These are phyloP conservation scores for Microascus cirrosus DNA, from an alignment of 2,329 filamentous ascomycete species.

Conservation along the genomic window DNA sequence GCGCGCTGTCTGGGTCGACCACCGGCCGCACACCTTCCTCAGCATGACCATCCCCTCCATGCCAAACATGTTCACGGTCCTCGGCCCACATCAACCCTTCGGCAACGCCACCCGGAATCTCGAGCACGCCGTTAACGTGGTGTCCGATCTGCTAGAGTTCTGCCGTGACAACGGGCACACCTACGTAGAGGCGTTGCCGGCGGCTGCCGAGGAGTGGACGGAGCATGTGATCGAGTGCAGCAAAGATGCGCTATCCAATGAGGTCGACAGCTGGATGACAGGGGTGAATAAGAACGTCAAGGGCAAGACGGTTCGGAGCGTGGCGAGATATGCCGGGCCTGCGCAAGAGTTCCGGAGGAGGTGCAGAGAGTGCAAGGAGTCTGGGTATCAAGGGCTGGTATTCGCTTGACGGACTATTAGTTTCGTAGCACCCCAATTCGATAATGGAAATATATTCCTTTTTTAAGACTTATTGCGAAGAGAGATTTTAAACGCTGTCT, in stretches of 20 bases:
- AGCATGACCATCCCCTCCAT: slow-evolving; percentile 53
- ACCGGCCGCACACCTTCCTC: slow-evolving; percentile 48
- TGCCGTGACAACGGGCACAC: slow-evolving; percentile 54
- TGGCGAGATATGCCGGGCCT: slow-evolving; percentile 33
- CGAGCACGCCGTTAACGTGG: slow-evolving; percentile 23
- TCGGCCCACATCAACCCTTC: slow-evolving; percentile 51
- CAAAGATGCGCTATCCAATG: slow-evolving; percentile 28
- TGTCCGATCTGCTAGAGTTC: slow-evolving; percentile 43
- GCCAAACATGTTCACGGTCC: slow-evolving; percentile 55
- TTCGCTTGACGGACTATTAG: not conserved
- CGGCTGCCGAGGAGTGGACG: slow-evolving; percentile 28
- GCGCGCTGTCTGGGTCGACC: slow-evolving; percentile 12
- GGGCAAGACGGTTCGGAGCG: slow-evolving; percentile 30
- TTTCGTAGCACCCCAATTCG: no score
- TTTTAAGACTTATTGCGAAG: no score
- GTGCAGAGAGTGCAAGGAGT: slow-evolving; percentile 20
- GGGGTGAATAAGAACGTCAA: slow-evolving; percentile 39
- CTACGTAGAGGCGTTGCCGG: slow-evolving; percentile 37
- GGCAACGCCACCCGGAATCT: slow-evolving; percentile 49
- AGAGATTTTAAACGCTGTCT: no score
- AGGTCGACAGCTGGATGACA: slow-evolving; percentile 44
- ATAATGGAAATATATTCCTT: no score
- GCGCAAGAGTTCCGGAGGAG: slow-evolving; percentile 28
- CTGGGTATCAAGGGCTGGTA: slow-evolving; percentile 11
- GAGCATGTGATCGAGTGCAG: slow-evolving; percentile 34